Evolutionary conservation across 108 stramenopile genomes (phyloP).

Genomic region (Heterococcus sp.): DNA sequence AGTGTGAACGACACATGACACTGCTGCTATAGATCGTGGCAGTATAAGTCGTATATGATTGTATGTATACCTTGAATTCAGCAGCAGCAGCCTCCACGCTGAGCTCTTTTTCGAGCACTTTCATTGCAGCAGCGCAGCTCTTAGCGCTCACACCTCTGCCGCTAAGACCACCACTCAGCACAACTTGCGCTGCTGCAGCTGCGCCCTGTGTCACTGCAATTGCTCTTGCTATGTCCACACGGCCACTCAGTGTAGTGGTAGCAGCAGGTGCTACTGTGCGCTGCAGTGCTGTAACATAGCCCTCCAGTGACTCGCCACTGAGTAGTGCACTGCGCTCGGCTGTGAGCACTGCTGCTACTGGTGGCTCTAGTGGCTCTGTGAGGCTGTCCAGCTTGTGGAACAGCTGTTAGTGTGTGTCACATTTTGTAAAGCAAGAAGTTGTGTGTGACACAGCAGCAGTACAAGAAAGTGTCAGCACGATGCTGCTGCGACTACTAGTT

Average conservation of each 20-base stretch:
- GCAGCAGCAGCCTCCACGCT: neutral
- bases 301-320: neutral
- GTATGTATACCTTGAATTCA: neutral
- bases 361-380: neutral
- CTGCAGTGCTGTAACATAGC: neutral
- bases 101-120: conserved; percentile 1
- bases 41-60: too few species aligned
- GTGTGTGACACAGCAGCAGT: neutral
- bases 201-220: neutral
- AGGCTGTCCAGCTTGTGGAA: neutral
- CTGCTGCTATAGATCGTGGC: too few species aligned
- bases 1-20: too few species aligned
- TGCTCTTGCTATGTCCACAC: conserved; percentile 35
- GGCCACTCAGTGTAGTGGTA: conserved; percentile 9
- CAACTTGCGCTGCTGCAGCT: conserved; percentile 11
- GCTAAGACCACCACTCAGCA: conserved; percentile 5
- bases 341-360: conserved; percentile 20
- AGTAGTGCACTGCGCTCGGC: conserved; percentile 39
- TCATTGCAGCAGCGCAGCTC: conserved; percentile 5
- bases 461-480: neutral
- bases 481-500: neutral
- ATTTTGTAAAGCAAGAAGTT: neutral
- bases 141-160: conserved; percentile 29
- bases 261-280: neutral
- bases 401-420: neutral